These are phyloP conservation scores for Botrytis elliptica DNA, from an alignment of 2,329 filamentous ascomycete genomes.

Conservation along the genomic window DNA sequence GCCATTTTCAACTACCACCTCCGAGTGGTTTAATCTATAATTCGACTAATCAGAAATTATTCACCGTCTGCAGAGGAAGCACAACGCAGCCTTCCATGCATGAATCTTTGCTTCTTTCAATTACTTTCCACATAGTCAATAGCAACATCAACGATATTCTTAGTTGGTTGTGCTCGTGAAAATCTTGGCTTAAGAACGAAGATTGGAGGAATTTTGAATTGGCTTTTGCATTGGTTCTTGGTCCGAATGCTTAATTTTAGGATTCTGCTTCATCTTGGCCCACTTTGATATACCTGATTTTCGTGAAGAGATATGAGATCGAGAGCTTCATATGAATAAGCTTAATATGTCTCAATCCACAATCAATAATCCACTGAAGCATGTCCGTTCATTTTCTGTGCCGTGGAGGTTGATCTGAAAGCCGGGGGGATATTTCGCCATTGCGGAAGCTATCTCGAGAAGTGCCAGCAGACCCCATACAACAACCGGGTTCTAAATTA, in stretches of 20 bases:
- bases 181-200: not conserved
- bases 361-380: conserved; percentile 11
- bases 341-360: conserved; percentile 15
- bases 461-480: conserved; percentile 18
- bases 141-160: not conserved
- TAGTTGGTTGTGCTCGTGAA: not conserved
- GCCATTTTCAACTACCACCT: conserved; percentile 24
- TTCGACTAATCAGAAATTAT: conserved; percentile 21
- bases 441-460: conserved; percentile 22
- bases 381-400: conserved; percentile 1
- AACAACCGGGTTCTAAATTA: not conserved
- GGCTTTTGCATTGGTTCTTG: not conserved
- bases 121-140: not conserved
- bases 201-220: conserved; percentile 7
- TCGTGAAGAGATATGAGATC: not conserved
- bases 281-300: not conserved
- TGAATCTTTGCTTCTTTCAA: conserved; percentile 12
- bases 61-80: conserved; percentile 32
- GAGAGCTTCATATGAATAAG: conserved; percentile 18
- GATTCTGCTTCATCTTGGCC: not conserved
- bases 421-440: conserved; percentile 20
- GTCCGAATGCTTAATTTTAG: conserved; percentile 11
- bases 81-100: conserved; percentile 38
- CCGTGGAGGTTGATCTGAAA: conserved; percentile 20
- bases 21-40: conserved; percentile 17